A percentile compares a stretch with the other conserved stretches of the same genome.
Conservation (phyloP, 129 eudicot species). For the Chrysanthemum lavandulifolium region DNA sequence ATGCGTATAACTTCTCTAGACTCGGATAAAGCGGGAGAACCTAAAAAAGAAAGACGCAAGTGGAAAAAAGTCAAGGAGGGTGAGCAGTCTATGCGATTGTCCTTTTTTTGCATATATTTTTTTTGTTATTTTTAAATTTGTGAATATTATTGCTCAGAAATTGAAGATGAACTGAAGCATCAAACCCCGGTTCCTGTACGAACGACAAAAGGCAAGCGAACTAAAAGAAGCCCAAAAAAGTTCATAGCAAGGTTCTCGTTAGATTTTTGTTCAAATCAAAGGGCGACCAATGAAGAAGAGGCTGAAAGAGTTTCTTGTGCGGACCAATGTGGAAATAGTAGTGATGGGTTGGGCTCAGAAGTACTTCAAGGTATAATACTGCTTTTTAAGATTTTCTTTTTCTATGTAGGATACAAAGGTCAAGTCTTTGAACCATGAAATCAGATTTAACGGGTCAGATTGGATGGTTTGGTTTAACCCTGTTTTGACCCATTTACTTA, state of each 20-base stretch:
- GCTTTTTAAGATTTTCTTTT: background rate
- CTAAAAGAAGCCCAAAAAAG: constrained; percentile 43
- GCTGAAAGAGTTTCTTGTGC: constrained; percentile 21
- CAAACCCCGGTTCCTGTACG: constrained; percentile 30
- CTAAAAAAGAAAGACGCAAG: constrained; percentile 39
- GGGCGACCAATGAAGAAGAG: constrained; percentile 19
- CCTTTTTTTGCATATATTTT: background rate
- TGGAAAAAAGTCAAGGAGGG: constrained; percentile 29
- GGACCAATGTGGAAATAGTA: constrained; percentile 36
- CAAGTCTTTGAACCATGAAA: too few species aligned
- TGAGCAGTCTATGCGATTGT: background rate
- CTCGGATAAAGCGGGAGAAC: constrained; percentile 29
- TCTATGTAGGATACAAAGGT: background rate
- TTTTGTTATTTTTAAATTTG: constrained; percentile 3
- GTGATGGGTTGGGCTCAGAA: constrained; percentile 40
- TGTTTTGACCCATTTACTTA: too few species aligned
- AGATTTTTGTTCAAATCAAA: constrained; percentile 26
- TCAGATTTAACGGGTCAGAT: background rate
- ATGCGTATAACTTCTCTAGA: background rate
- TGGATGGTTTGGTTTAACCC: background rate
- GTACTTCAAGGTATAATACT: constrained; percentile 46
- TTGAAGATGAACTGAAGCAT: constrained; percentile 31
- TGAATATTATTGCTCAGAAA: constrained; percentile 2
- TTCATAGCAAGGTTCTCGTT: constrained; percentile 26
- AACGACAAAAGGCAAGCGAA: constrained; percentile 30